Conservation (phyloP, 2,329 filamentous ascomycete genomes). For the Colletotrichum tanaceti region DNA sequence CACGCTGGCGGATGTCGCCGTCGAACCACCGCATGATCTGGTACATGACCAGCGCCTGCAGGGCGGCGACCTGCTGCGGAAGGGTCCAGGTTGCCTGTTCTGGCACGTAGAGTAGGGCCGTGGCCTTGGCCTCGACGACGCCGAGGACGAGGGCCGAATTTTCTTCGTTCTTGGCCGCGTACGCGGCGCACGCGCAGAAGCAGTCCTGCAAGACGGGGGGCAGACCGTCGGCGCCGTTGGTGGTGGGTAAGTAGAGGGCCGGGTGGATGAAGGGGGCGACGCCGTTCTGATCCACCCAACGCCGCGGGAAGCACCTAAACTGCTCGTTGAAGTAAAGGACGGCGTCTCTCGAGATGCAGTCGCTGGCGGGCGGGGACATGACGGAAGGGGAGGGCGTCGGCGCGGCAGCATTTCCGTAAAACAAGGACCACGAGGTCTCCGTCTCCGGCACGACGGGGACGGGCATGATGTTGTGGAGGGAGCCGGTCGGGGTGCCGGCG, state of each 20-base stretch:
- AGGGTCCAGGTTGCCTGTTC: constrained; percentile 41
- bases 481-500: constrained; percentile 25
- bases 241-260: constrained; percentile 43
- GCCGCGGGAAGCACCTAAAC: constrained; percentile 42
- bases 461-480: constrained; percentile 36
- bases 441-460: constrained; percentile 30
- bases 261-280: constrained; percentile 47
- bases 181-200: constrained; percentile 45
- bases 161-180: constrained; percentile 44
- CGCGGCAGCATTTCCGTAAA: constrained; percentile 35
- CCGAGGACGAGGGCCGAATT: constrained; percentile 45
- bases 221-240: constrained; percentile 40
- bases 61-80: constrained; percentile 41
- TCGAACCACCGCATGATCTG: constrained; percentile 45
- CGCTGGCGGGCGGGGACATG: constrained; percentile 20
- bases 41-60: constrained; percentile 44
- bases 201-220: constrained; percentile 46
- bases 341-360: constrained; percentile 33
- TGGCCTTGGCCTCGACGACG: constrained; percentile 44
- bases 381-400: constrained; percentile 29
- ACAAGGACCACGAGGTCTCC: constrained; percentile 37
- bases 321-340: constrained; percentile 41
- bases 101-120: constrained; percentile 39
- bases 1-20: constrained; percentile 43
- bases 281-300: constrained; percentile 45